Evolutionary conservation across 1,284 basidiomycete species (phyloP), one percentile per base, ranked within the genome.

Genomic region (Fistulinella staudtii): DNA sequence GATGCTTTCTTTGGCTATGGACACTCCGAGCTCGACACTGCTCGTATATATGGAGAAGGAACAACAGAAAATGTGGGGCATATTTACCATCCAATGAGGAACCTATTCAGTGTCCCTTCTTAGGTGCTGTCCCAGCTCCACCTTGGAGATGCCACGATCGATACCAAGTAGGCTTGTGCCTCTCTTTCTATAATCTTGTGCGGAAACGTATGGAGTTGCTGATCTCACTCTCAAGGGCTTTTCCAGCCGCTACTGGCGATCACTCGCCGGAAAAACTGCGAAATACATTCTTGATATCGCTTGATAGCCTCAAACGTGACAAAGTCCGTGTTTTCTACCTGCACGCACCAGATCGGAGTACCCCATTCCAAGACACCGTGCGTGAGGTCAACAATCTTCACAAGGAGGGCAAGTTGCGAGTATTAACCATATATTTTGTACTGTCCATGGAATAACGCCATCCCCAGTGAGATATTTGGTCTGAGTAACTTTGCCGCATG

Each of bases 301-400:
- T 72, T n/a, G 33, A 54, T 30, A 39, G 18, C 22, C 61, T 73
- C 20, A 51, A 55, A 31, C 50, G 54, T 1, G 45, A 53, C 17
- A 67, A 65, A 42, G 60, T 69, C 31, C 63, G 68, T 5, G 64
- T 71, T n/a, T 66, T 75, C 55, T 77, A 77, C 49, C 59, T 78
- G 24, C 77, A 80, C 48, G 72, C 68, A 11, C 77, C 76, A 0
- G 76, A 79, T 53, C 67, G 71, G 23, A 70, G 61, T 14, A 70
- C 72, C 9, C 71, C 73, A 0, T 77, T 74, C 36, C 70, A 73
- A 43, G 65, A 71, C n/a, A 80, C 76, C 0, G 49, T 75, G 27
- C 69, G 67, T 22, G 74, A 69, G 13, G 61, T 77, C 18, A 64
- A 79, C 40, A 68, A 70, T n/a, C 57, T 78, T 17, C 66, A 77